phyloP scores from a whole-genome alignment of 2,329 filamentous ascomycete genomes.

The Xylariaceae sp. region DNA sequence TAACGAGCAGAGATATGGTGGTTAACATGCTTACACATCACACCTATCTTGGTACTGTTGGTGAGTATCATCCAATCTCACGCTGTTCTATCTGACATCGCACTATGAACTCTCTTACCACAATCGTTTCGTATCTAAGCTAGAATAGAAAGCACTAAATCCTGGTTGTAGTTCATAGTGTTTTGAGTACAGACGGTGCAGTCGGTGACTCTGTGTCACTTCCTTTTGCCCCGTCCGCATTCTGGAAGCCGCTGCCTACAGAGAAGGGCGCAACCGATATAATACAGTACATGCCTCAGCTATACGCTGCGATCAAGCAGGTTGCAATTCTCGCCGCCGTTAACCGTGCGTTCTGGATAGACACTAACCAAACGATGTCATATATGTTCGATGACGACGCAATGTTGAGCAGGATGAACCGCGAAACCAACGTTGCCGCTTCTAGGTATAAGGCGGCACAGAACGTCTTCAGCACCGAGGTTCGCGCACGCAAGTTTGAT shows the following conservation, averaged over 20 bases:
- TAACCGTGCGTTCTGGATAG: constrained; percentile 47
- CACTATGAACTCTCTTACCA: too few species aligned
- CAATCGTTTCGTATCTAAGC: too few species aligned
- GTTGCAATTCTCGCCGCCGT: constrained; percentile 47
- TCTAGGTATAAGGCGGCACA: constrained; percentile 45
- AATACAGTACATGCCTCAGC: constrained; percentile 45
- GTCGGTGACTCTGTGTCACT: constrained; percentile 42
- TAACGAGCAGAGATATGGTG: constrained; percentile 37
- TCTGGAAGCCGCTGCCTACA: constrained; percentile 47
- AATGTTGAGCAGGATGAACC: constrained; percentile 44
- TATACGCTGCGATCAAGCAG: constrained; percentile 42
- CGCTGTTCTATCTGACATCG: too few species aligned
- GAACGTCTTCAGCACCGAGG: constrained; percentile 44
- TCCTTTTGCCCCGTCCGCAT: constrained; percentile 50
- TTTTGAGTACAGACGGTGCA: constrained; percentile 50
- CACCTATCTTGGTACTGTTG: constrained; percentile 44
- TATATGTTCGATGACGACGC: constrained; percentile 48
- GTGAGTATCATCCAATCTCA: constrained; percentile 6
- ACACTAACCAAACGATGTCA: constrained; percentile 44
- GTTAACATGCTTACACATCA: constrained; percentile 50
- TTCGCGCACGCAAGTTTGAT: constrained; percentile 48
- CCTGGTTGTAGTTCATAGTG: constrained; percentile 42
- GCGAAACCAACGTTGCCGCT: constrained; percentile 42
- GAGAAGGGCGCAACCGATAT: constrained; percentile 45
- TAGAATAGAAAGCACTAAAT: too few species aligned